Conservation (phyloP, 805 yeast species). For the Maudiozyma pseudohumilis region DNA sequence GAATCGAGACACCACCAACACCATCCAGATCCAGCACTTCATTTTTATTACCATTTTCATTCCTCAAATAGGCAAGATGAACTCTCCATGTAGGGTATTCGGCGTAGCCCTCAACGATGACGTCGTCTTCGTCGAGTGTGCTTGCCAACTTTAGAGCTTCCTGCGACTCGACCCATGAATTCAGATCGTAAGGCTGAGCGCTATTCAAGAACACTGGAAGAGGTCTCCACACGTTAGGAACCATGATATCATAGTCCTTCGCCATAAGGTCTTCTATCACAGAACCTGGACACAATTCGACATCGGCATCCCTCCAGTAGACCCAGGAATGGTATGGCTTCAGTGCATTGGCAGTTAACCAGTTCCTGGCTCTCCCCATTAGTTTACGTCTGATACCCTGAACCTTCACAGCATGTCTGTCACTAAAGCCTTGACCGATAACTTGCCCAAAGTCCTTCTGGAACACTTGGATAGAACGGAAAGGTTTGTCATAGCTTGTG, state of each 20-base stretch:
- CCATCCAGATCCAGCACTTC: constrained; percentile 71
- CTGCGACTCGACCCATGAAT: constrained; percentile 90
- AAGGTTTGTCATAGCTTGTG: constrained; percentile 51
- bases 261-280: constrained; percentile 68
- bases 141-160: constrained; percentile 61
- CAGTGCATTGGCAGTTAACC: constrained; percentile 66
- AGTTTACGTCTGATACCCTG: constrained; percentile 76
- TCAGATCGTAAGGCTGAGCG: constrained; percentile 91
- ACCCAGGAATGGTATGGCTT: constrained; percentile 86
- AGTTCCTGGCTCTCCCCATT: constrained; percentile 82
- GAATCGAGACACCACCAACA: constrained; percentile 77
- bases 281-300: constrained; percentile 71
- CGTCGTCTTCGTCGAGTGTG: constrained; percentile 65
- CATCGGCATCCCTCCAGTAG: constrained; percentile 83
- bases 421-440: constrained; percentile 78
- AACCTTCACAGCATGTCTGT: constrained; percentile 74
- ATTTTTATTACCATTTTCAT: constrained; percentile 47
- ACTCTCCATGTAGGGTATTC: constrained; percentile 82
- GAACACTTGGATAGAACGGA: constrained; percentile 69
- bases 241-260: constrained; percentile 56
- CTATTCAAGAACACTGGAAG: constrained; percentile 72
- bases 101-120: constrained; percentile 80
- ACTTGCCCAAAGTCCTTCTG: constrained; percentile 77
- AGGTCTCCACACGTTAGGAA: constrained; percentile 95
- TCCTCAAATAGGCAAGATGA: constrained; percentile 66